Evolutionary conservation across 1,284 basidiomycete genomes (phyloP).

Genomic region (Rhodotorula mucilaginosa): DNA sequence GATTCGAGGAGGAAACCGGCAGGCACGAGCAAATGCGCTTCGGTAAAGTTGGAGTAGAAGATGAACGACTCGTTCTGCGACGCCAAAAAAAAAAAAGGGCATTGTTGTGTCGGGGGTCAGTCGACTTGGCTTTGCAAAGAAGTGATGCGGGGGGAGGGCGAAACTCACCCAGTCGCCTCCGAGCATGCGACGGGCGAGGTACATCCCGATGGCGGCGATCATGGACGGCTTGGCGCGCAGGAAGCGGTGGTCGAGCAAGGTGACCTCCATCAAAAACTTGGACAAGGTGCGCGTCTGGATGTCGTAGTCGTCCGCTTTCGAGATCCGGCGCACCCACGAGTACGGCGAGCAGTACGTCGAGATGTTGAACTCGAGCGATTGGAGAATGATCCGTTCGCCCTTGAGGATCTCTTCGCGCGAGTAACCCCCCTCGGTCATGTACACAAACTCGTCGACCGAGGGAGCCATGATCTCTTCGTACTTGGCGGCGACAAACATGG

Average conservation of each 20-base stretch:
- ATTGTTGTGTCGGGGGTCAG: no score
- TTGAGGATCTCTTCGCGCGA: constrained; percentile 94
- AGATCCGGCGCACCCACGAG: constrained; percentile 98
- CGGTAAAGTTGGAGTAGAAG: constrained; percentile 89
- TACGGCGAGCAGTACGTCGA: constrained; percentile 99
- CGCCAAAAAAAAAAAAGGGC: neutral
- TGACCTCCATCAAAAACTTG: constrained; percentile 98
- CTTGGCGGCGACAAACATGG: constrained; percentile 65
- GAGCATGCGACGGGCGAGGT: constrained; percentile 85
- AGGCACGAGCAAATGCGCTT: constrained; percentile 80
- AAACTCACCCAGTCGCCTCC: constrained; percentile 83
- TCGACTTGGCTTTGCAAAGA: neutral
- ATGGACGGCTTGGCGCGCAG: constrained; percentile 88
- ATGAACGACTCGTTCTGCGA: constrained; percentile 84
- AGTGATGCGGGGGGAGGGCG: neutral
- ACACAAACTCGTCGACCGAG: constrained; percentile 89
- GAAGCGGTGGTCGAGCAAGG: constrained; percentile 89
- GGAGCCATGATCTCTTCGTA: constrained; percentile 72
- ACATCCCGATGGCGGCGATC: constrained; percentile 98
- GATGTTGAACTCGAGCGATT: constrained; percentile 89
- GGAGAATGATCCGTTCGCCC: constrained; percentile 91
- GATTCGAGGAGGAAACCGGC: constrained; percentile 81
- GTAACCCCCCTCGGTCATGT: constrained; percentile 94
- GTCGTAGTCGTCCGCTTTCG: constrained; percentile 98
- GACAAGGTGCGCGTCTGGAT: constrained; percentile 94